Base-by-base conservation (phyloP, 148 eudicot species). In the Pouteria glomerata region DNA sequence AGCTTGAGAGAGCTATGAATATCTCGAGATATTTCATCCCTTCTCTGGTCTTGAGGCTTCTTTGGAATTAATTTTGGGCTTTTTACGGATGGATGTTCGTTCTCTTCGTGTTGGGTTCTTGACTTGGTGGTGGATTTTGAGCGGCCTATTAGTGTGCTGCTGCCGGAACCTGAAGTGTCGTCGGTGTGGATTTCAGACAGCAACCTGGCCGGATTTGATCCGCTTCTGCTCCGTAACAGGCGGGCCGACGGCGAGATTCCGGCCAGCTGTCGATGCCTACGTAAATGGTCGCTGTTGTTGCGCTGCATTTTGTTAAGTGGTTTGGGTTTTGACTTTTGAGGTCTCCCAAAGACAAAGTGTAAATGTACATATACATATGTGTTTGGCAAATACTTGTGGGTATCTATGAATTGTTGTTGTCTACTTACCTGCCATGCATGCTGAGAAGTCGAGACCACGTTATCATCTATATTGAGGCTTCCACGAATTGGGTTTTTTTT, bases 211-310 rank as follows among this genome's bases (percentile, higher is more conserved):
- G 78, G 62, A 50, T 76, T 44, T n/a, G n/a, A n/a, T 10, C 78
- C 78, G 68, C 85, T 83, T 59, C 53, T 77, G 45, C 77, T 77
- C 3, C 85, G 74, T 3, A 68, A 62, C 8, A 82, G 80, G 53
- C 78, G 81, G 16, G 86, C 85, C 0, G 85, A 78, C 18, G 81
- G 84, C 5, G 81, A 76, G 23, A 66, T 71, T 19, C 75, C 77
- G 34, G 81, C 70, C 0, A 78, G 70, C 34, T 66, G 71, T 11
- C 67, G 68, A 3, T 76, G 82, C 65, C 66, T 31, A n/a, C 78
- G 77, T 24, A 69, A 27, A 41, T 77, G 65, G 78, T 59, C 66
- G n/a, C n/a, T n/a, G n/a, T n/a, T n/a, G n/a, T n/a, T n/a, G 21
- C 42, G 51, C 44, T 53, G 50, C 72, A 81, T 73, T 72, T 44